phyloP scores from a whole-genome alignment of 2,329 filamentous ascomycete genomes.

The Nothophaeocryptopus gaeumannii region DNA sequence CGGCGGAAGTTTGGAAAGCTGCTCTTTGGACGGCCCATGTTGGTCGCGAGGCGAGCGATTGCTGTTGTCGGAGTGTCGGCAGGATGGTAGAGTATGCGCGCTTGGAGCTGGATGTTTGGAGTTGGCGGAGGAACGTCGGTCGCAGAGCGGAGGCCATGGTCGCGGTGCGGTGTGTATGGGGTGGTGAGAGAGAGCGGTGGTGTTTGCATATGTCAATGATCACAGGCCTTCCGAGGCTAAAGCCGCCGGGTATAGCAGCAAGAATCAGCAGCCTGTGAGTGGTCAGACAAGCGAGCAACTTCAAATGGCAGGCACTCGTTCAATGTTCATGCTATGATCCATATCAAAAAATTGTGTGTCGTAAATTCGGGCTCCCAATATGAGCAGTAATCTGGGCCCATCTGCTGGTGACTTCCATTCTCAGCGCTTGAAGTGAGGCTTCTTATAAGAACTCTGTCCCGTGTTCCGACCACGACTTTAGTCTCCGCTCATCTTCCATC shows the following conservation, averaged over 20 bases:
- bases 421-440: too few species aligned
- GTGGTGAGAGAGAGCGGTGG: slow-evolving; percentile 2
- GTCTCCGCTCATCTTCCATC: too few species aligned
- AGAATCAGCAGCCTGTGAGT: not conserved
- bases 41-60: slow-evolving; percentile 35
- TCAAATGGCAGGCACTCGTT: too few species aligned
- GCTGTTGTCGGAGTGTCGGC: slow-evolving; percentile 36
- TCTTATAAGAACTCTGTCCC: too few species aligned
- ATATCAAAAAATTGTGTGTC: too few species aligned
- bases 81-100: slow-evolving; percentile 37
- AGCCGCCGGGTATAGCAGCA: too few species aligned
- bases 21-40: slow-evolving; percentile 53
- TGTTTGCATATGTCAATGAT: not conserved
- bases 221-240: slow-evolving; percentile 1
- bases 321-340: too few species aligned
- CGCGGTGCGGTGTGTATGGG: slow-evolving; percentile 22
- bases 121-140: slow-evolving; percentile 50
- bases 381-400: too few species aligned
- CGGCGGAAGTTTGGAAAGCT: slow-evolving; percentile 81
- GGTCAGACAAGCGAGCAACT: slow-evolving; percentile 3
- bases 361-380: too few species aligned
- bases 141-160: slow-evolving; percentile 55
- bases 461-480: too few species aligned
- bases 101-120: slow-evolving; percentile 39
- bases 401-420: too few species aligned